Percentiles rank a stretch among this genome's conserved stretches.
Evolutionary conservation across 805 yeast genomes (phyloP).

Genomic region (Dipodascopsis tothii): DNA sequence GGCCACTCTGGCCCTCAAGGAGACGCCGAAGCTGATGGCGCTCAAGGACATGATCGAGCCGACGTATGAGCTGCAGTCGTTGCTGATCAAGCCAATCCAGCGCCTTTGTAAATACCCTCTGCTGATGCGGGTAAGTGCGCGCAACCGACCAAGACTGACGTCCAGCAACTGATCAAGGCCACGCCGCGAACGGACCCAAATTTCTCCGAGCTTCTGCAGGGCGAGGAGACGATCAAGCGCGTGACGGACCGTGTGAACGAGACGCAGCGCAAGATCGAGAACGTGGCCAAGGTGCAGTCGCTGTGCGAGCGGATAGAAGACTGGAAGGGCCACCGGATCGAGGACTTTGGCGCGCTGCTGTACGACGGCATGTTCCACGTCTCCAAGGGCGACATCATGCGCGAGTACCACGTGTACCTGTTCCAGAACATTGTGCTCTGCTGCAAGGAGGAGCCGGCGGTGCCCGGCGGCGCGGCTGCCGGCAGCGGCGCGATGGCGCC

Average conservation of each 20-base stretch:
- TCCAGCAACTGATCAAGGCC: conserved; percentile 58
- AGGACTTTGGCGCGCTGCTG: conserved; percentile 76
- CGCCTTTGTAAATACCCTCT: conserved; percentile 93
- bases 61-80: conserved; percentile 80
- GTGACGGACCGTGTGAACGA: conserved; percentile 87
- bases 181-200: conserved; percentile 48
- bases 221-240: conserved; percentile 66
- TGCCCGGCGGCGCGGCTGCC: conserved; percentile 16
- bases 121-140: conserved; percentile 37
- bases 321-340: conserved; percentile 83
- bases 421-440: conserved; percentile 65
- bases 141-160: not conserved
- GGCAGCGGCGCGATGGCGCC: not conserved
- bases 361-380: conserved; percentile 41
- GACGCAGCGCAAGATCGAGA: conserved; percentile 86
- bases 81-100: conserved; percentile 89
- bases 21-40: conserved; percentile 47
- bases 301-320: conserved; percentile 69
- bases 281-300: conserved; percentile 60
- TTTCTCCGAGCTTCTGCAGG: conserved; percentile 61
- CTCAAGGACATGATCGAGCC: conserved; percentile 57
- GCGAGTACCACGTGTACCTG: conserved; percentile 81
- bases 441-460: conserved; percentile 61
- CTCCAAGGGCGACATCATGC: conserved; percentile 62
- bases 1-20: conserved; percentile 63